Evolutionary conservation across 495 filamentous ascomycete genomes (phyloP), one percentile per base, ranked within the genome.

Genomic region (Neurospora hispaniola): DNA sequence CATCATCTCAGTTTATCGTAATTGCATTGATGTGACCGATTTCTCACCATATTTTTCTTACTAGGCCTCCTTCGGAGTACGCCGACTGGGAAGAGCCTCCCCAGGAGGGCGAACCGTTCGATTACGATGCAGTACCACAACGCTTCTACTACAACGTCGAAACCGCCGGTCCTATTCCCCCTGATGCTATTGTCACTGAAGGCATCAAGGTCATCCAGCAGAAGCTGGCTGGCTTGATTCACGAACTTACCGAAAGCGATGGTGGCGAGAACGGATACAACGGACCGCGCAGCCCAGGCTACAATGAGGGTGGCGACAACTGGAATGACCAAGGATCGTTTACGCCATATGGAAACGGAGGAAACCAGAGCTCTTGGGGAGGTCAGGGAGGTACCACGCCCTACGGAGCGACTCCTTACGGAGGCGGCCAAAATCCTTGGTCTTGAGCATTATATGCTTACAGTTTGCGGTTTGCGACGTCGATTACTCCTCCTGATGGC

Each of bases 111-210:
- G 91, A 95, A 77, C 88, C 90, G 11, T 98, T 98, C 82, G 90
- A 97, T 81, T 97, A 93, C 81, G 92, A 97, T 75, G 96, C 93
- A 20, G 87, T 91, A 31, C 94, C 96, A 5, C 86, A 84, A 69
- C 88, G 86, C 71, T 99, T 97, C 83, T 99, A 96, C 85, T 89
- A 94, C 76, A 93, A 98, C 74, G 91, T 99, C 39, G 96, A 99
- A 79, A 92, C 91, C 44, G 90, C 92, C 74, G 96, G 96, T 18
- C 91, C 89, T 74, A 87, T 99, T 10, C 91, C 94, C 6, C 94
- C 96, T 0, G 94, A 98, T 76, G 85, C 85, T 66, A 93, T 98
- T 71, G 87, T 98, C 71, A 89, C 93, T 72, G 91, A 96, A 78
- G 94, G 94, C 38, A 97, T 98, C 79, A 90, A 92, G 77, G 90